A percentile compares a stretch with the other conserved stretches of the same genome.
These are phyloP conservation scores for Pleurotus tuoliensis DNA, from an alignment of 768 basidiomycete genomes.

Conservation along the genomic window DNA sequence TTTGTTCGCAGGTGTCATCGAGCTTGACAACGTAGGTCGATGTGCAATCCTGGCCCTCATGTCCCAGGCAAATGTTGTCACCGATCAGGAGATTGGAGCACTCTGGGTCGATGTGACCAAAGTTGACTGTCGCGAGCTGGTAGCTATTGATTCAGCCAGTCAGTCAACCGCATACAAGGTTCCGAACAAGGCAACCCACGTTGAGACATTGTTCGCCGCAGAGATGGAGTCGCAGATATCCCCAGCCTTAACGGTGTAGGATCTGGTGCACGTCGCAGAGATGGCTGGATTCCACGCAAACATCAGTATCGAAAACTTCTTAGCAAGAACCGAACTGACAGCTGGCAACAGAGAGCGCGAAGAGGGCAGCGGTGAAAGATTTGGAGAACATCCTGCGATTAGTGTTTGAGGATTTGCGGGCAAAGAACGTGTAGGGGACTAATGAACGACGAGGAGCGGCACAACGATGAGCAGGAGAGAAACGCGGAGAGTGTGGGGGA, in stretches of 20 bases:
- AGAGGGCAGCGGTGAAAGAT: neutral
- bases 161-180: neutral
- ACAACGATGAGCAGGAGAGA: neutral
- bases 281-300: neutral
- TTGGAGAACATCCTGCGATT: conserved; percentile 3
- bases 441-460: conserved; percentile 2
- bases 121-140: conserved; percentile 68
- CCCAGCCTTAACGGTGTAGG: conserved; percentile 50
- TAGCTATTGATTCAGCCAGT: conserved; percentile 40
- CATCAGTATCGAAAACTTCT: neutral
- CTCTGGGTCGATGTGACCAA: conserved; percentile 36
- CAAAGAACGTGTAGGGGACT: neutral
- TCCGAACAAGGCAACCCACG: conserved; percentile 35
- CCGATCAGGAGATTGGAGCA: conserved; percentile 61
- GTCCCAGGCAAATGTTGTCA: conserved; percentile 58
- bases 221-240: conserved; percentile 72
- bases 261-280: conserved; percentile 39
- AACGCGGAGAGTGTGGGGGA: neutral
- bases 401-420: neutral
- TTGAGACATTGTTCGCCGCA: conserved; percentile 54
- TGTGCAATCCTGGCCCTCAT: conserved; percentile 55
- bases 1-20: conserved; percentile 56
- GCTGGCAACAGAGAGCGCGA: conserved; percentile 1
- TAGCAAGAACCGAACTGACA: neutral
- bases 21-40: conserved; percentile 51